phyloP scores from a whole-genome alignment of 768 basidiomycete species.

The Lactifluus volemus region DNA sequence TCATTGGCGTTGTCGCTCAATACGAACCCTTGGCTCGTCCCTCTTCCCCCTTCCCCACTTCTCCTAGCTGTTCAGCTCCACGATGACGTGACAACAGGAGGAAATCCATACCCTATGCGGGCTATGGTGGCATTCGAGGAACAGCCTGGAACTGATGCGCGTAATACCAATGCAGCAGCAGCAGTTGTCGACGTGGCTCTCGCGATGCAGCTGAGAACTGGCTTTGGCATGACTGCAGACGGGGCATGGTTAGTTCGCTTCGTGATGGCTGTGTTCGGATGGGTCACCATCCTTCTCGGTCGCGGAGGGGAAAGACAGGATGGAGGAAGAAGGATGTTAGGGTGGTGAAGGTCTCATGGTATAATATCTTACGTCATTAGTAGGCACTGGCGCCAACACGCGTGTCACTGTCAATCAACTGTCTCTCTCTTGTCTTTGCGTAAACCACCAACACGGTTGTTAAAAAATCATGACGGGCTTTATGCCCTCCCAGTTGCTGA shows the following conservation, averaged over 20 bases:
- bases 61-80: constrained; percentile 18
- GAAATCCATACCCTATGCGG: constrained; percentile 6
- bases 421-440: neutral
- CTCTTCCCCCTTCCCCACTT: constrained; percentile 22
- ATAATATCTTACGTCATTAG: neutral
- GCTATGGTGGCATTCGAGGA: constrained; percentile 11
- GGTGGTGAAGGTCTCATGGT: neutral
- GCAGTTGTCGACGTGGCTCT: constrained; percentile 54
- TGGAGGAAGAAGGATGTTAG: neutral
- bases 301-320: constrained; percentile 12
- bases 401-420: too few species aligned
- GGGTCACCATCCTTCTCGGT: constrained; percentile 52
- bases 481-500: constrained; percentile 37
- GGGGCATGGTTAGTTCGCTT: constrained; percentile 75
- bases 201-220: constrained; percentile 70
- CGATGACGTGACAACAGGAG: neutral
- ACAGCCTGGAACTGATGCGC: constrained; percentile 21
- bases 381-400: too few species aligned
- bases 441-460: neutral
- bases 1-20: too few species aligned
- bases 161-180: constrained; percentile 32
- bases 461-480: constrained; percentile 41
- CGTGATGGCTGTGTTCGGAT: constrained; percentile 72
- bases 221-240: constrained; percentile 61
- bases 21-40: constrained; percentile 15